Evolutionary conservation across 1,284 basidiomycete genomes (phyloP).

Genomic region (Vanrija sp.): DNA sequence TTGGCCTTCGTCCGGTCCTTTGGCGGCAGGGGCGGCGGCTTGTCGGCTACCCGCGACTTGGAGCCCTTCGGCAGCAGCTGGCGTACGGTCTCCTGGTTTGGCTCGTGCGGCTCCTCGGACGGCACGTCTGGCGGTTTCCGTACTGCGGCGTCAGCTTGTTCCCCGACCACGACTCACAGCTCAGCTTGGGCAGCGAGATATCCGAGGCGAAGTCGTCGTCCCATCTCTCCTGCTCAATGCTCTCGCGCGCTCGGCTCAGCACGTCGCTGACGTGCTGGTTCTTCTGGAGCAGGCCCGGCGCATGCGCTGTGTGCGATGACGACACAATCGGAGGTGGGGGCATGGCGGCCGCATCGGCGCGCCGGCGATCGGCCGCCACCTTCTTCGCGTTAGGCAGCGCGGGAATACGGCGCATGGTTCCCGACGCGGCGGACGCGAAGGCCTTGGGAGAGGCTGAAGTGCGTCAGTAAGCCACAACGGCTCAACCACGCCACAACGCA

Average conservation of each 20-base stretch:
- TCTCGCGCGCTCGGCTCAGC: slow-evolving; percentile 33
- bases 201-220: slow-evolving; percentile 99
- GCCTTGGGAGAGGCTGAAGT: slow-evolving; percentile 52
- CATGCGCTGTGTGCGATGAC: not conserved
- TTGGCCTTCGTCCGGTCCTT: not conserved
- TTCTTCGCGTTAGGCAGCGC: slow-evolving; percentile 2
- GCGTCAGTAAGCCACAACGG: slow-evolving; percentile 45
- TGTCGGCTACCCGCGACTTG: slow-evolving; percentile 15
- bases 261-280: slow-evolving; percentile 69
- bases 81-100: slow-evolving; percentile 36
- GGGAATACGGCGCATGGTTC: slow-evolving; percentile 25
- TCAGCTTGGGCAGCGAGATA: slow-evolving; percentile 52
- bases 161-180: slow-evolving; percentile 15
- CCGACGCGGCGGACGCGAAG: slow-evolving; percentile 6
- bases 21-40: not conserved
- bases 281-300: slow-evolving; percentile 34
- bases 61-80: slow-evolving; percentile 5
- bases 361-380: not conserved
- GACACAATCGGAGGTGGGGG: slow-evolving; percentile 7
- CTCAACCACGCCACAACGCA: slow-evolving; percentile 47
- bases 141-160: not conserved
- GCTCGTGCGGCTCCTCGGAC: slow-evolving; percentile 14
- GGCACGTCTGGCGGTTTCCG: slow-evolving; percentile 7
- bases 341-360: slow-evolving; percentile 9
- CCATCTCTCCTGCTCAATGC: slow-evolving; percentile 25